Evolutionary conservation across 2,329 filamentous ascomycete species (phyloP), one percentile per base, ranked within the genome.

Genomic region (Calonectria pteridis): DNA sequence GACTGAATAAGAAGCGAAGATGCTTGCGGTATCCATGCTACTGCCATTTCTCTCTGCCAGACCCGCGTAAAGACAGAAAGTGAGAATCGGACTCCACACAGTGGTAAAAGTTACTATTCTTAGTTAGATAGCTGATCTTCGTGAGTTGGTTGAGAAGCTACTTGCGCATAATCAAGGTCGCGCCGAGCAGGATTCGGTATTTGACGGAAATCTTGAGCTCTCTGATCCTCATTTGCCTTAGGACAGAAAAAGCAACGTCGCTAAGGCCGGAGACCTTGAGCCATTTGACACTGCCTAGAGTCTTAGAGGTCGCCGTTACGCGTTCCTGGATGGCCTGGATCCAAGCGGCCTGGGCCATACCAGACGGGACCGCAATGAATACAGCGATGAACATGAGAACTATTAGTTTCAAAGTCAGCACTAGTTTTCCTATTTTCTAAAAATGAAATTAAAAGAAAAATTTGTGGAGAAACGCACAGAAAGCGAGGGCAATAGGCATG

Each of bases 181-280:
- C 31, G 13, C 68, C 65, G 6, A 80, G 72, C 11, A 81, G 51
- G 14, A 75, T 64, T n/a, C 79, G 71, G 69, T 73, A 82, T 37
- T 67, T 77, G 50, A 70, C 77, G 3, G 79, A 81, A 16, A 76
- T 63, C 3, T 71, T 66, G 6, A 82, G 63, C 43, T 82, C 81
- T 14, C 14, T 40, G 4, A 51, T 70, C 10, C 81, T 75, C 18
- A 80, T 37, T 6, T 69, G 68, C 26, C 77, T 72, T 13, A 82
- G 76, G 13, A 76, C 71, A 0, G 67, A 63, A 58, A 80, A 81
- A 82, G 77, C 87, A 4, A 84, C 83, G 16, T 85, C 80, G 40
- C 84, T 86, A 11, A 90, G 77, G 0, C 88, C 89, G 0, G 86
- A 83, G 68, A 90, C 85, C 75, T 89, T 90, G 69, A 90, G 83